Conservation (phyloP, 2,329 filamentous ascomycete species). For the Nothopassalora personata region DNA sequence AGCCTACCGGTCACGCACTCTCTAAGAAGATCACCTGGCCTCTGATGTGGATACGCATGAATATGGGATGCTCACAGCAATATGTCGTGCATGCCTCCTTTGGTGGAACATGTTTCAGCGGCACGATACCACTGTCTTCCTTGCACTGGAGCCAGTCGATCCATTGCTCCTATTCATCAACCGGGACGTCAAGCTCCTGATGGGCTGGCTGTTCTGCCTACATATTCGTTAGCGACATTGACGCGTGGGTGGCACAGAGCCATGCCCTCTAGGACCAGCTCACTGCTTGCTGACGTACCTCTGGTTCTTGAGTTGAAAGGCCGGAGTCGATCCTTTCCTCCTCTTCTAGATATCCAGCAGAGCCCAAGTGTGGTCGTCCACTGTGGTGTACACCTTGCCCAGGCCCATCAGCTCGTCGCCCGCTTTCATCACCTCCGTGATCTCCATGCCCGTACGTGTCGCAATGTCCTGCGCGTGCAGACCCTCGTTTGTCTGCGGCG, state of each 20-base stretch:
- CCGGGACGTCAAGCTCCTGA: not conserved
- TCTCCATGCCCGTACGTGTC: slow-evolving; percentile 57
- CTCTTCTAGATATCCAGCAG: slow-evolving; percentile 60
- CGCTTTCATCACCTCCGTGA: slow-evolving; percentile 67
- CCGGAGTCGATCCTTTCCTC: slow-evolving; percentile 4
- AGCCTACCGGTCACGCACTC: too few relatives aligned
- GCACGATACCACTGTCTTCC: not conserved
- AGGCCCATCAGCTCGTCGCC: slow-evolving; percentile 71
- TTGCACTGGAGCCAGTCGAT: not conserved
- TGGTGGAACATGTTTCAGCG: too few relatives aligned
- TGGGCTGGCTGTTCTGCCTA: not conserved
- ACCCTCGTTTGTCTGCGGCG: slow-evolving; percentile 72
- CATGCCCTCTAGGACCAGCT: too few relatives aligned
- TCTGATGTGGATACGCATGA: not conserved
- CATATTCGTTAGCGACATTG: not conserved
- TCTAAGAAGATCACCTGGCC: too few relatives aligned
- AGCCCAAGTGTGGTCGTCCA: slow-evolving; percentile 90
- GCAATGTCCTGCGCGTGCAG: slow-evolving; percentile 75
- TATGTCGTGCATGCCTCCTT: too few relatives aligned
- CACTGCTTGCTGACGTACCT: not conserved
- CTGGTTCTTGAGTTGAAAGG: not conserved
- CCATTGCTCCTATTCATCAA: not conserved
- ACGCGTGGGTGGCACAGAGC: too few relatives aligned
- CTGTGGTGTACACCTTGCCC: slow-evolving; percentile 80
- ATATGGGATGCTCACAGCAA: too few relatives aligned